Conservation (phyloP, 2,329 filamentous ascomycete genomes). For the Penicillium griseofulvum region DNA sequence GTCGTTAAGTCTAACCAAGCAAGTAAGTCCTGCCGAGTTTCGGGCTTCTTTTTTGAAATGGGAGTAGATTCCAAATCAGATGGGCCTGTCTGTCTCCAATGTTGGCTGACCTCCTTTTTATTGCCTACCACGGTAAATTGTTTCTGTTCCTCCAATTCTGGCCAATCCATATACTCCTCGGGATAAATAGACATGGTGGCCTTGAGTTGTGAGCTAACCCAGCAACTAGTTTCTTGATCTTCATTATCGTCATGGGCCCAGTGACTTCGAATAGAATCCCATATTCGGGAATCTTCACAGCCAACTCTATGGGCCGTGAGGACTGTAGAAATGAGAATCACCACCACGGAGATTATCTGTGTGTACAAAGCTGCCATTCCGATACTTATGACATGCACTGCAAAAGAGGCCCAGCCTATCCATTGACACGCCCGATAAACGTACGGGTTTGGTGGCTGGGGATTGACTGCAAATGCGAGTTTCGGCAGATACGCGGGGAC, state of each 20-base stretch:
- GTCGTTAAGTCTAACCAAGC: conserved; percentile 11
- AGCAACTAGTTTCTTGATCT: no score
- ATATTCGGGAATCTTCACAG: conserved; percentile 7
- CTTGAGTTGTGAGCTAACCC: no score
- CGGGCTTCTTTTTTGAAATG: neutral
- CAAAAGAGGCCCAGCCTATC: no score
- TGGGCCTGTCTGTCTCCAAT: neutral
- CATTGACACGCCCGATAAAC: no score
- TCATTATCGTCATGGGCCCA: neutral
- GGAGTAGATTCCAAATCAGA: neutral
- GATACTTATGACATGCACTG: no score
- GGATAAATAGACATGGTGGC: no score
- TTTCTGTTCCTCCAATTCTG: neutral
- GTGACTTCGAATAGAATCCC: neutral
- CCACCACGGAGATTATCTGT: no score
- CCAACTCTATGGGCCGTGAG: conserved; percentile 8
- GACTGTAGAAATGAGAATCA: conserved; percentile 7
- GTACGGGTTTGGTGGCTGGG: no score
- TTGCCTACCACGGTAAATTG: neutral
- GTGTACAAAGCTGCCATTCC: no score
- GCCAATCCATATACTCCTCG: conserved; percentile 4
- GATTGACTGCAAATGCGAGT: no score
- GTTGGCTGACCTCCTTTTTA: neutral
- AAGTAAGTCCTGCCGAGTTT: conserved; percentile 11
- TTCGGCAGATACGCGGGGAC: no score